phyloP scores from a whole-genome alignment of 2,329 filamentous ascomycete genomes.

The Esteya vermicola region DNA sequence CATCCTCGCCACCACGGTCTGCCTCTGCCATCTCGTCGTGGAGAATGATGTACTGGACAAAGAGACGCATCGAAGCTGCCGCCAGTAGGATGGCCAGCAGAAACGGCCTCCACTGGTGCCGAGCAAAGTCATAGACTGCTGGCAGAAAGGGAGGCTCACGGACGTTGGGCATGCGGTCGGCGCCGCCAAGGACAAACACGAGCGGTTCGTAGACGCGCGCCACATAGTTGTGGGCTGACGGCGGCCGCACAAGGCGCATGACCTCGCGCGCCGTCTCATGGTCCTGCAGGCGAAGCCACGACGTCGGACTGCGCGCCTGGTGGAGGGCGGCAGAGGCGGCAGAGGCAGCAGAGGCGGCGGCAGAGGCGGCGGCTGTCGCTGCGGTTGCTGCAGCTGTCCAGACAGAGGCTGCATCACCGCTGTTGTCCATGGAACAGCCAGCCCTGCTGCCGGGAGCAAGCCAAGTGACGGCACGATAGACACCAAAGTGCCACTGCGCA shows the following conservation, averaged over 20 bases:
- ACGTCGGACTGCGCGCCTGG: constrained; percentile 59
- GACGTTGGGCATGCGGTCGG: constrained; percentile 46
- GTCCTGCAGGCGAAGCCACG: constrained; percentile 66
- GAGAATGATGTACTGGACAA: constrained; percentile 61
- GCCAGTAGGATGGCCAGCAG: constrained; percentile 47
- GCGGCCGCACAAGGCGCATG: constrained; percentile 61
- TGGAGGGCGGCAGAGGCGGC: constrained; percentile 47
- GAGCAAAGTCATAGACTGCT: constrained; percentile 53
- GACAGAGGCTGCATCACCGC: too few species aligned
- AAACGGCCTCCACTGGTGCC: constrained; percentile 44
- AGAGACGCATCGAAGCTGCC: constrained; percentile 48
- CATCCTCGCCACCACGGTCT: constrained; percentile 29
- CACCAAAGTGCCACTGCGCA: constrained; percentile 71
- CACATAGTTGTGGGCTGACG: constrained; percentile 55
- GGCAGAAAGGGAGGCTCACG: constrained; percentile 35
- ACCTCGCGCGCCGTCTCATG: constrained; percentile 66
- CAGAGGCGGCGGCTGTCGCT: too few species aligned
- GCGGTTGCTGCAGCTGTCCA: too few species aligned
- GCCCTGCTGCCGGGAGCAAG: too few species aligned
- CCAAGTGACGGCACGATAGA: too few species aligned
- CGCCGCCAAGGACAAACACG: constrained; percentile 55
- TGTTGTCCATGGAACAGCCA: too few species aligned
- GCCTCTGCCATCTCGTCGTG: constrained; percentile 22
- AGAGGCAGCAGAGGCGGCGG: too few species aligned
- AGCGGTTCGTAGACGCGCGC: constrained; percentile 63